phyloP scores from a whole-genome alignment of 768 basidiomycete species.

The Leccinum subgranulosum region DNA sequence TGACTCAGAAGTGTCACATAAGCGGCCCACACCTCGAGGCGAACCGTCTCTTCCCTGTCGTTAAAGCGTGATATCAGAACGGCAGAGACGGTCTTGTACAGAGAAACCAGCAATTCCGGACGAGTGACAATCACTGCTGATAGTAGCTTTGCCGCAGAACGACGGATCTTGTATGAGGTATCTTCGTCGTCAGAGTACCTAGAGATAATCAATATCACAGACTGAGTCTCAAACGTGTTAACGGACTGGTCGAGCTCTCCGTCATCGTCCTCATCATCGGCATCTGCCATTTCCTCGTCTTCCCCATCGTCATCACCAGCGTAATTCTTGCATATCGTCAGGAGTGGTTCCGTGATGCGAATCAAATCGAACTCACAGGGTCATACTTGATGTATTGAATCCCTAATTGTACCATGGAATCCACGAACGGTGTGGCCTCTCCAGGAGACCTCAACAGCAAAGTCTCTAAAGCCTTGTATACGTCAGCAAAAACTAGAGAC shows the following conservation, averaged over 20 bases:
- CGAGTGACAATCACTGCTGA: conserved; percentile 84
- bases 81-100: conserved; percentile 85
- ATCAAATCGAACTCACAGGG: conserved; percentile 50
- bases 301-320: conserved; percentile 68
- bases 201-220: conserved; percentile 1
- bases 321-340: conserved; percentile 60
- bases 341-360: background rate
- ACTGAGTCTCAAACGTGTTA: background rate
- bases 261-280: conserved; percentile 75
- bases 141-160: conserved; percentile 88
- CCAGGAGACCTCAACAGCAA: conserved; percentile 79
- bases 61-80: conserved; percentile 87
- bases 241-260: conserved; percentile 77
- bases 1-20: conserved; percentile 81
- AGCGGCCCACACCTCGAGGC: conserved; percentile 88
- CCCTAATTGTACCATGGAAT: conserved; percentile 65
- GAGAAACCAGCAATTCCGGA: conserved; percentile 74
- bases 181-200: conserved; percentile 99
- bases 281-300: conserved; percentile 57
- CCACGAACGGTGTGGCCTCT: conserved; percentile 74
- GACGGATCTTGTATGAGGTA: conserved; percentile 95
- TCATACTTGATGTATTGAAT: conserved; percentile 87
- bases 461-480: conserved; percentile 68
- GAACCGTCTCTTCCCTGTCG: conserved; percentile 94
- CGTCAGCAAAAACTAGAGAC: conserved; percentile 3